Evolutionary conservation across 2,329 filamentous ascomycete genomes (phyloP), one percentile per base, ranked within the genome.

Genomic region (Cladophialophora carrionii): DNA sequence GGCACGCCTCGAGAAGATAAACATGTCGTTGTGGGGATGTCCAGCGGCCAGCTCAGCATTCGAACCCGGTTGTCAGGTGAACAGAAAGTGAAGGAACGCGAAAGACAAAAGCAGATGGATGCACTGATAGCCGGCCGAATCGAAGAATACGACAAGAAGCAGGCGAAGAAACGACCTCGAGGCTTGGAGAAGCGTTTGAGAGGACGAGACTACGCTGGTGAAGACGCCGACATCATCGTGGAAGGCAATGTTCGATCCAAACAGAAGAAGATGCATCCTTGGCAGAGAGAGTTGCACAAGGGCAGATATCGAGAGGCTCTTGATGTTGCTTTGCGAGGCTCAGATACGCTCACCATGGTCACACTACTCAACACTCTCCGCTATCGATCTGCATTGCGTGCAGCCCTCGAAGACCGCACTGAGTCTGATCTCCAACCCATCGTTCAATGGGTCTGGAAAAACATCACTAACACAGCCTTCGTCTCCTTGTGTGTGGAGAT

Each of bases 1-100:
- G 88, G 88, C n/a, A 76, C 82, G 12, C 85, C 85, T 61, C 84
- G 85, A 57, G 90, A 93, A 72, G 95, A 99, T 79, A 92, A 92
- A 70, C 95, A 99, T 78, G 85, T 99, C 59, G 92, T 90, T 4
- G 95, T 99, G 1, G 95, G 94, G 76, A 94, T 98, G 88, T 89
- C 95, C 73, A 96, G 91, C 1, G 95, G 95, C 53, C 85, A 96
- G n/a, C 83, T 99, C 10, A 96, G 91, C 31, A 85, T 98, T 73
- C 90, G 90, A 74, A 98, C 94, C 0, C 88, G 92, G n/a, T 84
- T 96, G 12, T 92, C 90, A 0, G 92, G 92, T 4, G 83, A 90
- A 61, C 90, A 96, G 73, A 94, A 94, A 62, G 83, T 87, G 26
- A 87, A 87, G 68, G 90, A 91, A 72, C 84, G 86, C 29, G 90